A percentile compares a stretch with the other conserved stretches of the same genome.
phyloP scores from a whole-genome alignment of 495 filamentous ascomycete genomes.

The Aspergillus cavernicola region DNA sequence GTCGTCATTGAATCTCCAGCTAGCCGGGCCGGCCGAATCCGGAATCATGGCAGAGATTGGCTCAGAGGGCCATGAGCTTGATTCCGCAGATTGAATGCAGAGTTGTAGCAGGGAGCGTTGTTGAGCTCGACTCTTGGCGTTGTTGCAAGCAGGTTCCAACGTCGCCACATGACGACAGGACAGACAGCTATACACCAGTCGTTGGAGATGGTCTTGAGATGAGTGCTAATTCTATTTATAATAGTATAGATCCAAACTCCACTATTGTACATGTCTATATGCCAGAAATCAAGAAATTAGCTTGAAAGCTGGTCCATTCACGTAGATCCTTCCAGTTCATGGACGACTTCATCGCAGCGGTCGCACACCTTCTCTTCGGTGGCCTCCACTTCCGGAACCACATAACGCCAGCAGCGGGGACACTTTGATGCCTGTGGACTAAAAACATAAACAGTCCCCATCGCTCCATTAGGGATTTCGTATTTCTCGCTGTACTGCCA shows the following conservation, averaged over 20 bases:
- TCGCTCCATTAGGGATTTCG: conserved; percentile 40
- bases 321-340: conserved; percentile 28
- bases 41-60: neutral
- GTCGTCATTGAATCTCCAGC: conserved; percentile 24
- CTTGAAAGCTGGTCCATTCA: neutral
- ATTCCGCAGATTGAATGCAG: neutral
- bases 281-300: neutral
- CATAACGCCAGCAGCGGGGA: conserved; percentile 82
- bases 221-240: neutral
- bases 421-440: conserved; percentile 73
- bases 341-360: conserved; percentile 68
- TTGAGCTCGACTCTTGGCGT: neutral
- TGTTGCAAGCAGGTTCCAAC: neutral
- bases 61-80: neutral
- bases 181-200: neutral
- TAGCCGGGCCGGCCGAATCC: neutral
- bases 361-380: conserved; percentile 62
- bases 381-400: conserved; percentile 40
- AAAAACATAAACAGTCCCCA: conserved; percentile 56
- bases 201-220: neutral
- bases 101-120: neutral
- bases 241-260: neutral
- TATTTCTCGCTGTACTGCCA: conserved; percentile 58
- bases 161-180: conserved; percentile 13
- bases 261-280: conserved; percentile 8